A percentile compares a stretch with the other conserved stretches of the same genome.
Conservation (phyloP, 768 basidiomycete genomes). For the Rhizopogon roseolus region DNA sequence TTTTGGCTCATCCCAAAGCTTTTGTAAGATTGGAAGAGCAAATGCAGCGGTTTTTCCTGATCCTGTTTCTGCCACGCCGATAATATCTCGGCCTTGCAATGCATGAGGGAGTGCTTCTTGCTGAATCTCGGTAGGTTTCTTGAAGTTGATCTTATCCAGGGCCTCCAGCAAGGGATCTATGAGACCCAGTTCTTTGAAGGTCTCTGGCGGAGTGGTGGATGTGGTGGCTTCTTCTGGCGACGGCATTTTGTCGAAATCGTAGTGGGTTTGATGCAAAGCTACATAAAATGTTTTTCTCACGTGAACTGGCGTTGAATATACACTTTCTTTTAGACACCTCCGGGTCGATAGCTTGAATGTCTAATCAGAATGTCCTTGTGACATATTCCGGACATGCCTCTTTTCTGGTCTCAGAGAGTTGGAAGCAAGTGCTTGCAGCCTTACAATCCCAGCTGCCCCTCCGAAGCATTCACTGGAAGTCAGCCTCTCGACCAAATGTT, state of each 20-base stretch:
- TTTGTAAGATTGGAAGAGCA: constrained; percentile 92
- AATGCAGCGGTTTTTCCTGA: constrained; percentile 98
- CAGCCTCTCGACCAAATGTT: constrained; percentile 60
- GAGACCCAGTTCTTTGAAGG: constrained; percentile 83
- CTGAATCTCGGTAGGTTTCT: constrained; percentile 89
- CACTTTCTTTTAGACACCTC: background rate
- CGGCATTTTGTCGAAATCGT: constrained; percentile 40
- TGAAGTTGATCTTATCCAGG: constrained; percentile 77
- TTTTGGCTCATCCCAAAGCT: constrained; percentile 92
- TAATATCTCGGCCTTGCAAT: constrained; percentile 89
- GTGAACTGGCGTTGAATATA: background rate
- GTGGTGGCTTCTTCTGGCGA: constrained; percentile 58
- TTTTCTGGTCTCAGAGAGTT: constrained; percentile 66
- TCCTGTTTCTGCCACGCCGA: constrained; percentile 97
- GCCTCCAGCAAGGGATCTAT: constrained; percentile 88
- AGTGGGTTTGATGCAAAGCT: background rate
- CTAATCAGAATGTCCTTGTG: constrained; percentile 53
- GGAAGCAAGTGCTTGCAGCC: constrained; percentile 63
- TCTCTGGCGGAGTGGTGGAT: constrained; percentile 33
- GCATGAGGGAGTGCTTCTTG: constrained; percentile 80
- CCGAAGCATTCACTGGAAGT: constrained; percentile 91
- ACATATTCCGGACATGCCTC: constrained; percentile 63
- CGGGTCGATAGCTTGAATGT: constrained; percentile 19
- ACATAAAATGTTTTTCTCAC: constrained; percentile 5
- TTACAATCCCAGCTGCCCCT: constrained; percentile 76